These are phyloP conservation scores for Yamadazyma olivae DNA, from an alignment of 805 yeast genomes.

Conservation along the genomic window DNA sequence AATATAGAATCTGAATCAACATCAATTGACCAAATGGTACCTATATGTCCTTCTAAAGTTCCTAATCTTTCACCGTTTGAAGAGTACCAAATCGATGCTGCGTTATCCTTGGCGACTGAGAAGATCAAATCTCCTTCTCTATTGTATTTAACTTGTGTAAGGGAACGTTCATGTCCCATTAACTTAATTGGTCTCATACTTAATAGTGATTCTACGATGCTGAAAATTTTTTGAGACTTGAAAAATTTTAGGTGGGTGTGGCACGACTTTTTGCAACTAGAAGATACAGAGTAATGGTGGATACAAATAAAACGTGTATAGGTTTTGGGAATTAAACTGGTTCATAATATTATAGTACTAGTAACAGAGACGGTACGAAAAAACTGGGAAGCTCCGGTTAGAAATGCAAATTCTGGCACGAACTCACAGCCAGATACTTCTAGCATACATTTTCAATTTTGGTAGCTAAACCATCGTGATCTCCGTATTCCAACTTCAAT, in stretches of 20 bases:
- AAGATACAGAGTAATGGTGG: background rate
- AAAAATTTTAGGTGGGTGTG: background rate
- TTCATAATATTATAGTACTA: too few species aligned
- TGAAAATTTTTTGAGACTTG: slow-evolving; percentile 11
- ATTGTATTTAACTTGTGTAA: slow-evolving; percentile 94
- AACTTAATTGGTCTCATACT: slow-evolving; percentile 53
- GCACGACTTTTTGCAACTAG: background rate
- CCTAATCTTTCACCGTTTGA: slow-evolving; percentile 96
- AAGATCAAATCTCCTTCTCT: slow-evolving; percentile 91
- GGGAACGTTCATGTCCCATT: slow-evolving; percentile 96
- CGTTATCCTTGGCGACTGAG: slow-evolving; percentile 87
- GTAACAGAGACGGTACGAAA: too few species aligned
- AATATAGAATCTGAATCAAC: slow-evolving; percentile 66
- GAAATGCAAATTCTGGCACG: too few species aligned
- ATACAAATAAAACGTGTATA: too few species aligned
- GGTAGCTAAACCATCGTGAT: slow-evolving; percentile 47
- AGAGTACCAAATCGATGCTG: slow-evolving; percentile 90
- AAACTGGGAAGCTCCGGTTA: too few species aligned
- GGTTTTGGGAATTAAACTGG: too few species aligned
- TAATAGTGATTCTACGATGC: too few species aligned
- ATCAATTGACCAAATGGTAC: slow-evolving; percentile 95
- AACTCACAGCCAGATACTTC: background rate
- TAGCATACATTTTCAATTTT: slow-evolving; percentile 66
- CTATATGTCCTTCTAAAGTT: slow-evolving; percentile 77
- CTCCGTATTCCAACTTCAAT: slow-evolving; percentile 66